Evolutionary conservation across 805 yeast genomes (phyloP), one percentile per base, ranked within the genome.

Genomic region (Kodamaea fukazawae): DNA sequence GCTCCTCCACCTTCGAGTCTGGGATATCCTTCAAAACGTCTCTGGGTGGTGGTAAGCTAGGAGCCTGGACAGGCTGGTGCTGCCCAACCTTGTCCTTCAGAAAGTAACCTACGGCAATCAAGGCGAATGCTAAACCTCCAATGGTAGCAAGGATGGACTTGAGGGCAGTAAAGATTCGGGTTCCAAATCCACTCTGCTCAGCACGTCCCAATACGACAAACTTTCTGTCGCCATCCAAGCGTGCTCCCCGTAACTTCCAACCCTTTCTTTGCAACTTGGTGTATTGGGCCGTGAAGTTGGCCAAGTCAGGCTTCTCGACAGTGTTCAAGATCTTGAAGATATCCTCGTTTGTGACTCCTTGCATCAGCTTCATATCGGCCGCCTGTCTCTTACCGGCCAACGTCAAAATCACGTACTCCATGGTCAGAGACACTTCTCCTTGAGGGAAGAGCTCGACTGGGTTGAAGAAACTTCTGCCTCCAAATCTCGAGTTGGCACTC

Each of bases 161-260:
- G 22, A 57, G 14, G 28, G 44, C 40, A 1, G 32, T 32, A 16
- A 42, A 45, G 12, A 48, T n/a, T 16, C 32, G 36, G 16, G 20
- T 18, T 7, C 31, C 13, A 8, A 20, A 7, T 8, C 31, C 23
- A 9, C 40, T 40, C 7, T 29, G 27, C 22, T 28, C 34, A 10
- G 28, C 32, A 18, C 48, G 32, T 25, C 29, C 34, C 37, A 44
- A 32, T 12, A 38, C 36, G 38, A 43, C 44, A 27, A 37, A 37
- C 43, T 42, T 44, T 28, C 40, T 44, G 39, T 35, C 32, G 13
- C 36, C 33, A 23, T 47, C 48, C 25, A 45, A 26, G 22, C 76
- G 74, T 18, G 77, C 71, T 3, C 80, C 86, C 25, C 78, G 61
- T n/a, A 81, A 63, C 40, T 59, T 66, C 84, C 83, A 82, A 9